These are phyloP conservation scores for Rickenella mellea DNA, from an alignment of 768 basidiomycete genomes.

Conservation along the genomic window DNA sequence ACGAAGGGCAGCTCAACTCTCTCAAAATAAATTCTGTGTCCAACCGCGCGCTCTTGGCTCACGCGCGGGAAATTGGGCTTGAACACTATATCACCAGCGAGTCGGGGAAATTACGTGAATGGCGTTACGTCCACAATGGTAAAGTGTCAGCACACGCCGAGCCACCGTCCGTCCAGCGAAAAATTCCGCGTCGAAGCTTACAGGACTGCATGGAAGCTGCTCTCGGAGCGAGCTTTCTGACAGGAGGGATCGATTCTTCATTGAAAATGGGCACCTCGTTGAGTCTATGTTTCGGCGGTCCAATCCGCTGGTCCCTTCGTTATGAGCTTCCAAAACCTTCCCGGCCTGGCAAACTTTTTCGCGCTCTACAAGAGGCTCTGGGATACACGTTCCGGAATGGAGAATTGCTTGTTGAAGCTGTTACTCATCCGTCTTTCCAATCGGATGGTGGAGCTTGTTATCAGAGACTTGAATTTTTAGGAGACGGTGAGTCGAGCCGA, in stretches of 20 bases:
- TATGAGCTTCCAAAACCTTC: constrained; percentile 27
- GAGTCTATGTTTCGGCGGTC: constrained; percentile 65
- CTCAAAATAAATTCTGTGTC: constrained; percentile 58
- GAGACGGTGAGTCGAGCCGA: constrained; percentile 56
- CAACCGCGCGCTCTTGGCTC: constrained; percentile 60
- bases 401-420: constrained; percentile 61
- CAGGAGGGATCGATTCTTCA: constrained; percentile 64
- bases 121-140: constrained; percentile 46
- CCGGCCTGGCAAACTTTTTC: constrained; percentile 37
- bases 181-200: constrained; percentile 58
- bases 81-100: constrained; percentile 60
- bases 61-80: constrained; percentile 55
- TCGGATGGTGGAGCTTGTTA: constrained; percentile 51
- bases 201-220: constrained; percentile 87
- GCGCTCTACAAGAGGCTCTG: constrained; percentile 47
- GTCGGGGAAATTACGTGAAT: constrained; percentile 37
- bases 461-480: constrained; percentile 82
- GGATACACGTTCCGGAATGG: constrained; percentile 62
- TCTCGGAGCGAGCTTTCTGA: constrained; percentile 65
- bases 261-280: constrained; percentile 55
- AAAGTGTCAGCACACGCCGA: constrained; percentile 12
- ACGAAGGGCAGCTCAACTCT: constrained; percentile 74
- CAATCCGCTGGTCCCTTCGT: constrained; percentile 56
- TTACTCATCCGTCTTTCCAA: constrained; percentile 79
- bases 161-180: constrained; percentile 28